These are phyloP conservation scores for Cupressus sempervirens DNA, from an alignment of 75 land plant species.

Conservation along the genomic window DNA sequence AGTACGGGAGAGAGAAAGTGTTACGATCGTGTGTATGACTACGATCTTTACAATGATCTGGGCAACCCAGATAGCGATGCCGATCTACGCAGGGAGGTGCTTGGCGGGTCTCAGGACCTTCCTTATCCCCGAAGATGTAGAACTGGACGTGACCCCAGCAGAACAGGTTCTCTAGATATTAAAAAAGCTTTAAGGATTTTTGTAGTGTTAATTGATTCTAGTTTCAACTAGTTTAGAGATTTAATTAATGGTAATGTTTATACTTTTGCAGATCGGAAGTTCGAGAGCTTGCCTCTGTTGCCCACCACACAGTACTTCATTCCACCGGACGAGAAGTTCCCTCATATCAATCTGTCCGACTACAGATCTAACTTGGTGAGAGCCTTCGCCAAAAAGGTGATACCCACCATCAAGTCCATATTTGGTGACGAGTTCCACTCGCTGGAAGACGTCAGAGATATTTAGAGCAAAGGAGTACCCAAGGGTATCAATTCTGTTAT, in stretches of 20 bases:
- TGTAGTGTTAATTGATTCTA: too few relatives aligned
- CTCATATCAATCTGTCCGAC: constrained; percentile 29
- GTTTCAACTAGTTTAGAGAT: too few relatives aligned
- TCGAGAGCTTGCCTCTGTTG: not conserved
- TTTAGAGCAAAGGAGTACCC: constrained; percentile 15
- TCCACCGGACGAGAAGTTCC: constrained; percentile 53
- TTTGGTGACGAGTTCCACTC: constrained; percentile 26
- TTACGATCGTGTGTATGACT: constrained; percentile 74
- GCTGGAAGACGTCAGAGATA: constrained; percentile 22
- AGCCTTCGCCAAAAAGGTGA: constrained; percentile 20
- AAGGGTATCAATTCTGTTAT: not conserved
- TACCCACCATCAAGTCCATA: constrained; percentile 25
- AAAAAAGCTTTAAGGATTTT: too few relatives aligned
- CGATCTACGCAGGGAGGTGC: constrained; percentile 38
- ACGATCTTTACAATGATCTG: constrained; percentile 80
- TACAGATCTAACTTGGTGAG: constrained; percentile 25
- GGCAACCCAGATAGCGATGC: constrained; percentile 65
- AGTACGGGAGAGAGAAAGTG: constrained; percentile 54
- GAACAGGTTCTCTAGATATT: constrained; percentile 26
- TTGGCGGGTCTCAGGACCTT: constrained; percentile 59
- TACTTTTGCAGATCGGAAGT: not conserved
- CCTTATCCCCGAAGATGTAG: constrained; percentile 85
- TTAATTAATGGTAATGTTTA: too few relatives aligned
- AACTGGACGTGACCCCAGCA: constrained; percentile 53
- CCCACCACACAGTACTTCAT: constrained; percentile 3